Evolutionary conservation across 345 rosid species (phyloP), one percentile per base, ranked within the genome.

Genomic region (Ceriops tagal): DNA sequence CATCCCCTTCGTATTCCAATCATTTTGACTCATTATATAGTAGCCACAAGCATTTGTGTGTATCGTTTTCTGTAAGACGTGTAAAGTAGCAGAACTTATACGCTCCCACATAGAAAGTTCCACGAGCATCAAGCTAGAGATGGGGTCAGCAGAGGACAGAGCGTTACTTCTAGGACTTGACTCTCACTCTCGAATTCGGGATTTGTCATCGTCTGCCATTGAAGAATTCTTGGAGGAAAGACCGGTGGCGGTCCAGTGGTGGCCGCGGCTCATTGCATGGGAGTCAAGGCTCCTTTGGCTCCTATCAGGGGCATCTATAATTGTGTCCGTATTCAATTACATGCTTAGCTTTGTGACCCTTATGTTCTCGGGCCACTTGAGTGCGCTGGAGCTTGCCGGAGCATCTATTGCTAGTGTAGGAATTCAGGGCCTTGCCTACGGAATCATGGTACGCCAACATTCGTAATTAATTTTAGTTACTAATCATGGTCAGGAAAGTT

Each of bases 361-460:
- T 16, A 87, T 89, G 89, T 93, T 93, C 72, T 67, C 81, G 0
- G 98, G 98, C 5, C 96, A 89, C 75, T 71, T 93, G 70, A 91
- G 98, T 13, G 69, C 93, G 2, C 63, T 89, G 51, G 80, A 89
- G 83, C 91, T 91, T 28, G 98, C 98, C 0, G 96, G 97, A 0
- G 97, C 98, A 60, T 88, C 98, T 6, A 82, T 91, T 32, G 93
- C 98, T 35, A 83, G 85, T 43, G 97, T 91, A 1, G 98, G 97
- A 21, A 89, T 91, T 64, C 98, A 91, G 67, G 98, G 98, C 22
- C 96, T 93, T 63, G 93, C 97, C 72, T 93, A 93, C 70, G 98
- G 98, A 21, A 84, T 93, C 30, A 93, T 93, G 97, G 96, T 93
- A 81, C 6, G 69, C 31, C 58, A 55, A 24, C 47, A 22, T 9